A percentile compares a stretch with the other conserved stretches of the same genome.
These are phyloP conservation scores for Curvularia lunata DNA, from an alignment of 2,329 filamentous ascomycete genomes.

Conservation along the genomic window DNA sequence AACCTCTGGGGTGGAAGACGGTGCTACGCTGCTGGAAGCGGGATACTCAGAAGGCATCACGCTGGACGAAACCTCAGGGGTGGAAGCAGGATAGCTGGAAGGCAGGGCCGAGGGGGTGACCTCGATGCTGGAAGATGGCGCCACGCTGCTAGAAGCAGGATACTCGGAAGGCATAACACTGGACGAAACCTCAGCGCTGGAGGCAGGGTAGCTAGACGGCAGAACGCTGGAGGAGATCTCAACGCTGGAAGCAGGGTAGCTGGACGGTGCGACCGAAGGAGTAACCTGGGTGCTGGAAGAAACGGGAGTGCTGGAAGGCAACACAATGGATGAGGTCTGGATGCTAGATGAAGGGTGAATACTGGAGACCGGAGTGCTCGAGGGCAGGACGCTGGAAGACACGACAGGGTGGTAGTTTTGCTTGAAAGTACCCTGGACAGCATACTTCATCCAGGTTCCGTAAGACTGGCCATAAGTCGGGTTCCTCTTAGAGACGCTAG, in stretches of 20 bases:
- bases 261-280: neutral
- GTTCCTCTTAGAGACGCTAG: constrained; percentile 58
- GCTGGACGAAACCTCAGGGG: neutral
- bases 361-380: constrained; percentile 1
- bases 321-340: neutral
- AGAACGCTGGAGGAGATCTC: neutral
- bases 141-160: too few species aligned
- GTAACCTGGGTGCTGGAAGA: constrained; percentile 2
- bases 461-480: constrained; percentile 54
- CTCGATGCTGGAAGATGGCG: neutral
- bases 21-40: neutral
- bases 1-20: neutral
- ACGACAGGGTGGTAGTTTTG: constrained; percentile 27
- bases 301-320: neutral
- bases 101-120: neutral
- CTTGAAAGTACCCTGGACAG: constrained; percentile 30
- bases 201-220: neutral
- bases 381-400: constrained; percentile 15
- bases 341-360: neutral
- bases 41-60: constrained; percentile 1
- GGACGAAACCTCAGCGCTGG: neutral
- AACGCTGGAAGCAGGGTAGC: constrained; percentile 1
- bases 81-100: neutral
- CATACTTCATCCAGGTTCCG: constrained; percentile 56
- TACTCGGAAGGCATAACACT: constrained; percentile 1